Percentiles rank a stretch among this genome's conserved stretches.
phyloP scores from a whole-genome alignment of 1,284 basidiomycete species.

The Ustilago sp. region DNA sequence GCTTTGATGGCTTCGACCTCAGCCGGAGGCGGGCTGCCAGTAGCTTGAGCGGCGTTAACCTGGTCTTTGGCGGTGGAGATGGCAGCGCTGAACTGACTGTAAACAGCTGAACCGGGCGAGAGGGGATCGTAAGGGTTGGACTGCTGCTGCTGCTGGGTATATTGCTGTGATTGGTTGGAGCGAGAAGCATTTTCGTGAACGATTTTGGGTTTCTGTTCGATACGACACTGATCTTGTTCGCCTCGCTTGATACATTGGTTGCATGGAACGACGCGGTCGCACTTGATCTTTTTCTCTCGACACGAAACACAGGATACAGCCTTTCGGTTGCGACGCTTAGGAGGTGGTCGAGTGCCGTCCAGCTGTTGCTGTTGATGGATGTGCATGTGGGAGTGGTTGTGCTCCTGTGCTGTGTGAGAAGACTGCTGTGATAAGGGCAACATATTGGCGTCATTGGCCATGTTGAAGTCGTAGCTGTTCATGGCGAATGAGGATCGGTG shows the following conservation, averaged over 20 bases:
- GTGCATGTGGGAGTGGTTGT: background rate
- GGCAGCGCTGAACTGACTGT: constrained; percentile 46
- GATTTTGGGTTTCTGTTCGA: constrained; percentile 57
- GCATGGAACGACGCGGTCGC: constrained; percentile 64
- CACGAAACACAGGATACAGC: constrained; percentile 63
- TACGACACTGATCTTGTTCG: constrained; percentile 57
- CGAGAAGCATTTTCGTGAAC: constrained; percentile 21
- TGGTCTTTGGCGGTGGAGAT: constrained; percentile 38
- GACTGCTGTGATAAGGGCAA: constrained; percentile 20
- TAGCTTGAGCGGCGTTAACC: constrained; percentile 33
- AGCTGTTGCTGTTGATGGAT: constrained; percentile 13
- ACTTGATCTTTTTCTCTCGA: constrained; percentile 67
- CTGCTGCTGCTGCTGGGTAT: constrained; percentile 10
- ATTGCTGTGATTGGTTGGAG: constrained; percentile 15
- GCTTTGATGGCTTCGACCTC: constrained; percentile 66
- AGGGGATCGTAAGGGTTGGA: constrained; percentile 27
- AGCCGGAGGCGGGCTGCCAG: constrained; percentile 37
- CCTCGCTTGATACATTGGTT: constrained; percentile 67
- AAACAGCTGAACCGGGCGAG: constrained; percentile 34
- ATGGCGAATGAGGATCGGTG: constrained; percentile 10
- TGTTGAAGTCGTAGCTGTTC: constrained; percentile 23
- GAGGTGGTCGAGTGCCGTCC: constrained; percentile 43
- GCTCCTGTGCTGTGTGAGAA: background rate
- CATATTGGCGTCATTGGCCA: constrained; percentile 16
- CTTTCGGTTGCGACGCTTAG: constrained; percentile 61